A percentile compares a stretch with the other conserved stretches of the same genome.
These are phyloP conservation scores for Cystobasidium tubakii DNA, from an alignment of 768 basidiomycete genomes.

Conservation along the genomic window DNA sequence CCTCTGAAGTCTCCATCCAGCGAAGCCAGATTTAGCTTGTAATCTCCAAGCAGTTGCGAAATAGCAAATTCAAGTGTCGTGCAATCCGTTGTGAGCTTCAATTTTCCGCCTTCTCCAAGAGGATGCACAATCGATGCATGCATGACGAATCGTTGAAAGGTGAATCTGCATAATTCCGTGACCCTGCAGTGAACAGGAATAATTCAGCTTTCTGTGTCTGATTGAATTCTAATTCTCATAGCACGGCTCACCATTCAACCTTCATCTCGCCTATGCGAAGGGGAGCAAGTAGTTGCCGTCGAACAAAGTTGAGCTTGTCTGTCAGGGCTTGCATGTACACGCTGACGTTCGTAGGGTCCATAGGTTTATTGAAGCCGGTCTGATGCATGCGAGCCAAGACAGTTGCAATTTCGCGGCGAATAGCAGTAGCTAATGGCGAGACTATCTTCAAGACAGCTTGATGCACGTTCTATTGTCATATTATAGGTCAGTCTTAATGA, in stretches of 20 bases:
- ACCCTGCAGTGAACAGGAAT: constrained; percentile 53
- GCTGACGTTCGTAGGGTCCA: constrained; percentile 59
- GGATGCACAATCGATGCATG: constrained; percentile 91
- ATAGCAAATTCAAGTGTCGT: constrained; percentile 90
- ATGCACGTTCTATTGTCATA: constrained; percentile 37
- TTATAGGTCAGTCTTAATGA: not conserved
- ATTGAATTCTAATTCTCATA: no score
- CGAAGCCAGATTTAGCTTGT: constrained; percentile 58
- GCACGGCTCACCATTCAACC: constrained; percentile 62
- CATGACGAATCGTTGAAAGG: constrained; percentile 77
- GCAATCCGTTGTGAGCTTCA: constrained; percentile 93
- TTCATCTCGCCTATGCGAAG: constrained; percentile 67
- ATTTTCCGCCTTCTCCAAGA: constrained; percentile 82
- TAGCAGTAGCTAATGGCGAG: constrained; percentile 49
- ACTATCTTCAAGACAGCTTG: constrained; percentile 46
- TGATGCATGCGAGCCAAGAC: constrained; percentile 79
- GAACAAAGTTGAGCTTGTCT: constrained; percentile 78
- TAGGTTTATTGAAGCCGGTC: constrained; percentile 68
- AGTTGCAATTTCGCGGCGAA: constrained; percentile 72
- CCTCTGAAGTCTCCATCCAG: constrained; percentile 82
- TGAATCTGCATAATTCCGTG: constrained; percentile 64
- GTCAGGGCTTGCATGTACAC: constrained; percentile 85
- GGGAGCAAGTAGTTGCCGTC: constrained; percentile 65
- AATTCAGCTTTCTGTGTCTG: not conserved
- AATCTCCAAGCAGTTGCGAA: constrained; percentile 60